Evolutionary conservation across 148 eudicot species (phyloP).

Genomic region (Linanthus parryae): DNA sequence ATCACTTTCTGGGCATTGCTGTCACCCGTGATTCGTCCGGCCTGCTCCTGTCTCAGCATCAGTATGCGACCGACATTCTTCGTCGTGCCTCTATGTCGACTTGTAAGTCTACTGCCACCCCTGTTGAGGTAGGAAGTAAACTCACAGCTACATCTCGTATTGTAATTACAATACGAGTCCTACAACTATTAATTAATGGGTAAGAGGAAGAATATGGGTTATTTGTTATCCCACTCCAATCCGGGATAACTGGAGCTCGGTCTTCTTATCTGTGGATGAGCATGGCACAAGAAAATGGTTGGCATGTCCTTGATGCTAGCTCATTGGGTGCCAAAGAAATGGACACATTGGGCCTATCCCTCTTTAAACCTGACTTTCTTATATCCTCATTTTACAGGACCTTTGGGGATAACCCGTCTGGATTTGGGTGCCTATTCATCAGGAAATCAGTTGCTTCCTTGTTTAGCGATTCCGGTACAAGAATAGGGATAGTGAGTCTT

Average conservation of each 20-base stretch:
- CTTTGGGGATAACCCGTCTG: constrained; percentile 70
- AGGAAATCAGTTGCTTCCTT: constrained; percentile 36
- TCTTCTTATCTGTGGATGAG: constrained; percentile 71
- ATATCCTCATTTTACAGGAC: constrained; percentile 55
- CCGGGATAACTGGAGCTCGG: constrained; percentile 51
- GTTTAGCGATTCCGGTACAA: constrained; percentile 16
- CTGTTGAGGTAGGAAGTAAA: too few relatives aligned
- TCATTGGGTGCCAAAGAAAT: constrained; percentile 62
- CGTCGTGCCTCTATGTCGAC: too few relatives aligned
- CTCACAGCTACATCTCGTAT: too few relatives aligned
- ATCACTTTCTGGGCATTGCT: too few relatives aligned
- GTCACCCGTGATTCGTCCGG: too few relatives aligned
- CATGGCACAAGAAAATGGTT: constrained; percentile 61
- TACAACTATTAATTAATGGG: constrained; percentile 19
- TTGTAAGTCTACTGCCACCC: too few relatives aligned
- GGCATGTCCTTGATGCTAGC: constrained; percentile 70
- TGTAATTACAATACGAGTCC: too few relatives aligned
- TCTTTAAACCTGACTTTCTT: constrained; percentile 60
- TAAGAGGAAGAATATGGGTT: constrained; percentile 37
- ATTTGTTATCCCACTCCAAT: constrained; percentile 62
- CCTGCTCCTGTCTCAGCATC: too few relatives aligned
- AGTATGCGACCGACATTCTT: too few relatives aligned
- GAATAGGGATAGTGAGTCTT: constrained; percentile 33
- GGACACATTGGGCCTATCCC: constrained; percentile 73
- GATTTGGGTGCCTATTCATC: constrained; percentile 57